phyloP scores from a whole-genome alignment of 208 protist genomes.

The Giardia duodenalis region DNA sequence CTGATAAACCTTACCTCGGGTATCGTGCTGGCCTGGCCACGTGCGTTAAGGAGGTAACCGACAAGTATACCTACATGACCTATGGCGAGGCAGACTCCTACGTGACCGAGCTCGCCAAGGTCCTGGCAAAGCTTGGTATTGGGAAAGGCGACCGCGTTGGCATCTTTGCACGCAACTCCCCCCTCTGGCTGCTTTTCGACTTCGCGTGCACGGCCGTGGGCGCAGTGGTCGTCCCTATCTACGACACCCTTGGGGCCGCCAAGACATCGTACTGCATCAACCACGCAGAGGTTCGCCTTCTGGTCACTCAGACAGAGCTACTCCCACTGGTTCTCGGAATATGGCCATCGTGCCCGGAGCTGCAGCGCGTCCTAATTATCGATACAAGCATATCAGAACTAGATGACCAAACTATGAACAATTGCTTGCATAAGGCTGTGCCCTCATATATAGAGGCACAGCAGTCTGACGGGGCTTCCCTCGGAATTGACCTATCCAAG shows the following conservation, averaged over 20 bases:
- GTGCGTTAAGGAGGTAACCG: background rate
- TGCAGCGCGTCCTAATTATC: background rate
- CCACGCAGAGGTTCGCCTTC: background rate
- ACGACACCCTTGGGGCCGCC: slow-evolving; percentile 11
- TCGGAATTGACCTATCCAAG: background rate
- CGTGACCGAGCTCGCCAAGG: background rate
- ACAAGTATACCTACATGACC: slow-evolving; percentile 1
- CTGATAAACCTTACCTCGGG: background rate
- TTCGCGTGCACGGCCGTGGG: background rate
- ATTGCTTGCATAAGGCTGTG: background rate
- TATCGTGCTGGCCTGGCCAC: background rate
- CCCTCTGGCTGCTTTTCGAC: slow-evolving; percentile 19
- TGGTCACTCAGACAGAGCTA: background rate
- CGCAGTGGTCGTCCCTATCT: slow-evolving; percentile 4
- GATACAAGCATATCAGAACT: background rate
- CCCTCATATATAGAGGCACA: background rate
- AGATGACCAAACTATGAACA: background rate
- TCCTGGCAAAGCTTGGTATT: background rate
- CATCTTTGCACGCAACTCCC: slow-evolving; percentile 26
- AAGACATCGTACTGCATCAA: slow-evolving; percentile 25
- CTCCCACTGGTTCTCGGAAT: background rate
- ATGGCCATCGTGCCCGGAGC: background rate
- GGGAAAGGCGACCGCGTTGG: background rate
- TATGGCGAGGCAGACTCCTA: background rate
- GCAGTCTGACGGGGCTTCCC: background rate